These are phyloP conservation scores for Elymus sibiricus DNA, from an alignment of 176 grass and related monocot species.

Conservation along the genomic window DNA sequence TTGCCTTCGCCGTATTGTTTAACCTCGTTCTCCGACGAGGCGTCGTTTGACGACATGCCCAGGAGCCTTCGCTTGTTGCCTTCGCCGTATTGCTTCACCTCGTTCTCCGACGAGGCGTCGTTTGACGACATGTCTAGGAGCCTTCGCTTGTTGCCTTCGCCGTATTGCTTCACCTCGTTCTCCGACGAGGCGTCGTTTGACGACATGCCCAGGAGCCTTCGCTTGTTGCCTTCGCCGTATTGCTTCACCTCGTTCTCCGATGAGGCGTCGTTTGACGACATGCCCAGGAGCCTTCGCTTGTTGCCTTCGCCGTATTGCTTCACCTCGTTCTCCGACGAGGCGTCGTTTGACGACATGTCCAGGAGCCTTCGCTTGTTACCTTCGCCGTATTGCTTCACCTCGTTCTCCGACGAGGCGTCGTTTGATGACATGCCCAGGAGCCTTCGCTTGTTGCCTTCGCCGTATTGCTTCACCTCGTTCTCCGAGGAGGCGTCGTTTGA, in stretches of 20 bases:
- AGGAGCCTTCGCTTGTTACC: background rate
- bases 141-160: background rate
- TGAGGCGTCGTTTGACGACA: background rate
- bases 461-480: background rate
- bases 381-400: background rate
- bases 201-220: background rate
- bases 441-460: background rate
- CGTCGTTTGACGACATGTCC: no score
- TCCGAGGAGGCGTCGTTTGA: background rate
- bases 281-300: conserved; percentile 13
- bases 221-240: background rate
- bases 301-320: background rate
- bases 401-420: no score
- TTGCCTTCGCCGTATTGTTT: background rate
- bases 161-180: background rate
- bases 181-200: background rate
- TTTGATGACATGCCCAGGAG: no score
- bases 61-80: background rate
- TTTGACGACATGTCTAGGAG: no score
- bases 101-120: background rate
- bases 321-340: background rate
- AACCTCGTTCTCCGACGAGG: background rate
- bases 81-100: background rate
- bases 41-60: no score
- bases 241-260: background rate